Percentiles rank a stretch among this genome's conserved stretches.
Evolutionary conservation across 148 eudicot species (phyloP).

Genomic region (Dianthus caryophyllus): DNA sequence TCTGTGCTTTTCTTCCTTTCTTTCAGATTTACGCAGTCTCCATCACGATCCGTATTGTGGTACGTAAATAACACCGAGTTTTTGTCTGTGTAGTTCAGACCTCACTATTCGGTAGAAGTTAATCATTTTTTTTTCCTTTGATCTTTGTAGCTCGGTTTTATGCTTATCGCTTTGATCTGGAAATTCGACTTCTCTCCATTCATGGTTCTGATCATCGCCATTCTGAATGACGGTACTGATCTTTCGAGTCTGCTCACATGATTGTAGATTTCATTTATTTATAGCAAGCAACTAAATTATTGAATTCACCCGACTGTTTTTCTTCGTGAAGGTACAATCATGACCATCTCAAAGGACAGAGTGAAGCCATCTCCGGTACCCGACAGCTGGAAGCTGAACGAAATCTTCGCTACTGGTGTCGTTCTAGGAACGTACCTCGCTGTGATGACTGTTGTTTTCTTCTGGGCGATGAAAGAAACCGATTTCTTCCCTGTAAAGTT

Average conservation of each 20-base stretch:
- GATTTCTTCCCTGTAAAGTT: conserved; percentile 69
- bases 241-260: not conserved
- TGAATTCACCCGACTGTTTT: conserved; percentile 8
- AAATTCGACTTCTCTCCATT: conserved; percentile 92
- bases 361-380: conserved; percentile 97
- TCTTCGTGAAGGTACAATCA: conserved; percentile 66
- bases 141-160: conserved; percentile 71
- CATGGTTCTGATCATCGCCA: conserved; percentile 99
- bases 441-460: conserved; percentile 91
- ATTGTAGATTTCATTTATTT: not conserved
- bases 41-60: conserved; percentile 99
- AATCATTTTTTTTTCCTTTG: not conserved
- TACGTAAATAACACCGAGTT: conserved; percentile 36
- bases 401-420: conserved; percentile 91
- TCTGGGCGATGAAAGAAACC: conserved; percentile 71
- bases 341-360: conserved; percentile 96
- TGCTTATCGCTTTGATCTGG: conserved; percentile 96
- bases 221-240: conserved; percentile 78
- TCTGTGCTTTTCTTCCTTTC: not conserved
- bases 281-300: not conserved
- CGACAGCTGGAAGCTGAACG: conserved; percentile 94
- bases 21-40: conserved; percentile 94
- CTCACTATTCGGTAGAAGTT: not conserved
- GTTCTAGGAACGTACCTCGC: conserved; percentile 88
- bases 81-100: not conserved